phyloP scores from a whole-genome alignment of 805 yeast species.

The Priceomyces carsonii region DNA sequence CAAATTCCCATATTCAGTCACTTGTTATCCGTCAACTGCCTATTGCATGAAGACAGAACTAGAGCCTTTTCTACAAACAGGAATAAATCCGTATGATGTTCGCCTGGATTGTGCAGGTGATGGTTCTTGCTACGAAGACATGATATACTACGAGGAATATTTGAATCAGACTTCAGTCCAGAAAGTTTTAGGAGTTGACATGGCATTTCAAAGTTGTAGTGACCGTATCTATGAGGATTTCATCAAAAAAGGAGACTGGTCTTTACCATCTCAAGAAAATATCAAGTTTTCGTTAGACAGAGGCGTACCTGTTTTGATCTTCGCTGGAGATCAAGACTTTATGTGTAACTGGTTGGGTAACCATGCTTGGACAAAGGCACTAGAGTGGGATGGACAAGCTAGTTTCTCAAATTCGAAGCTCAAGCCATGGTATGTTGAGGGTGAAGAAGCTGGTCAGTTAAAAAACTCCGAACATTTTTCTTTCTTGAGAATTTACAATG shows the following conservation, averaged over 20 bases:
- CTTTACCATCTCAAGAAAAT: conserved; percentile 67
- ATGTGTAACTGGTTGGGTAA: conserved; percentile 94
- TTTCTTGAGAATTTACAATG: conserved; percentile 80
- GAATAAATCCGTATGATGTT: conserved; percentile 89
- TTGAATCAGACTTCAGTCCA: conserved; percentile 76
- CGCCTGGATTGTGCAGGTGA: conserved; percentile 72
- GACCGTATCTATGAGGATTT: conserved; percentile 78
- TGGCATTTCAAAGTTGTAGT: conserved; percentile 79
- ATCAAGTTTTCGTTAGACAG: conserved; percentile 68
- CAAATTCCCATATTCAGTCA: conserved; percentile 66
- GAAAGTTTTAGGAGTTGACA: conserved; percentile 88
- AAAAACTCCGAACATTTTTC: conserved; percentile 75
- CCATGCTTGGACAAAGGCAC: conserved; percentile 73
- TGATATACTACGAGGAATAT: conserved; percentile 73
- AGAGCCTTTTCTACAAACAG: conserved; percentile 81
- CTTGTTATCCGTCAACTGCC: conserved; percentile 88
- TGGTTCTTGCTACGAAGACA: conserved; percentile 74
- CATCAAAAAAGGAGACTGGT: conserved; percentile 85
- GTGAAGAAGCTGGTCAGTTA: conserved; percentile 61
- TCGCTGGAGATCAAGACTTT: conserved; percentile 94
- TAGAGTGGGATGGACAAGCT: conserved; percentile 62
- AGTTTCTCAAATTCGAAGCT: conserved; percentile 45
- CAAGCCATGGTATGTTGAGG: conserved; percentile 43
- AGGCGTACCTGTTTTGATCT: conserved; percentile 76
- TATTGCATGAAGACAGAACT: conserved; percentile 86